Conservation (phyloP, 2,329 filamentous ascomycete genomes). For the Metarhizium guizhouense region DNA sequence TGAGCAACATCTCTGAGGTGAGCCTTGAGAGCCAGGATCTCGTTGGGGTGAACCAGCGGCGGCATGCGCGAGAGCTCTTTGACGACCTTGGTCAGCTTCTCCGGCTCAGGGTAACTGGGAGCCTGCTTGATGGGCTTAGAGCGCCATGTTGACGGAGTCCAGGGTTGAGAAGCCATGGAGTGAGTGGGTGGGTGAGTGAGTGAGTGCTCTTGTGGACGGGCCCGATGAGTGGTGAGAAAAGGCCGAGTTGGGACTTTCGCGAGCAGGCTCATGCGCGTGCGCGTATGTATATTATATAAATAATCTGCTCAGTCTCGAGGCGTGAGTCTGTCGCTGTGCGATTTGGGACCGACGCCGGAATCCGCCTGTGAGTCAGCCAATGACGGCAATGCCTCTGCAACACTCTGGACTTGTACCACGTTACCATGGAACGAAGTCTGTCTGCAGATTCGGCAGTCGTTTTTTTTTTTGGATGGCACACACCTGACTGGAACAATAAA, state of each 20-base stretch:
- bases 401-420: too few relatives aligned
- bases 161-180: conserved; percentile 20
- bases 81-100: conserved; percentile 49
- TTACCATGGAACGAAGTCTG: too few relatives aligned
- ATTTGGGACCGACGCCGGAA: not conserved
- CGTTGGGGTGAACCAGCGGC: conserved; percentile 68
- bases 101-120: conserved; percentile 57
- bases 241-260: too few relatives aligned
- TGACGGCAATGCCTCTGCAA: too few relatives aligned
- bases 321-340: too few relatives aligned
- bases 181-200: not conserved
- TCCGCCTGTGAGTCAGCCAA: not conserved
- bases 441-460: too few relatives aligned
- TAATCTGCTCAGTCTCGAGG: too few relatives aligned
- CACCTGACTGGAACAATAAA: too few relatives aligned
- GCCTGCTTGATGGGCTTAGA: conserved; percentile 71
- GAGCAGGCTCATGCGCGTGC: not conserved
- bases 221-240: too few relatives aligned
- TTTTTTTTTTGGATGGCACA: too few relatives aligned
- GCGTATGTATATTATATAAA: not conserved
- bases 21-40: conserved; percentile 72
- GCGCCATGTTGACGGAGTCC: conserved; percentile 63
- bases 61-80: conserved; percentile 60
- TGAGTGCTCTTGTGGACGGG: not conserved
- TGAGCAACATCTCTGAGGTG: conserved; percentile 77